Percentiles rank a stretch among this genome's conserved stretches.
phyloP scores from a whole-genome alignment of 202 grass and related monocot genomes.

The Hordeum pubiflorum region DNA sequence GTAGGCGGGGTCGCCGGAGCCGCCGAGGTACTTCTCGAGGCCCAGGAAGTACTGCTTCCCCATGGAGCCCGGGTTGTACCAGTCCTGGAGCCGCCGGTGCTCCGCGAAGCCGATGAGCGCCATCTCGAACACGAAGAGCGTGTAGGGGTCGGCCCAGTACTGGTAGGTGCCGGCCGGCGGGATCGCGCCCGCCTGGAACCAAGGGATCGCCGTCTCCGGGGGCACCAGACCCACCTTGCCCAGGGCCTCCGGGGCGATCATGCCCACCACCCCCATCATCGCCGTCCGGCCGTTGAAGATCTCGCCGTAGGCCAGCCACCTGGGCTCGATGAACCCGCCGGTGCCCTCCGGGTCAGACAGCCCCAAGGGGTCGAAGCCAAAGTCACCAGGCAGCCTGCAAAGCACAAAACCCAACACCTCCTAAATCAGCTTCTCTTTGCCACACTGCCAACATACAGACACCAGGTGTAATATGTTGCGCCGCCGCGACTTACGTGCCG shows the following conservation, averaged over 20 bases:
- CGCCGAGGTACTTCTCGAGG: constrained; percentile 66
- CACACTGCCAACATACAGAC: neutral
- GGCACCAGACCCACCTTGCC: constrained; percentile 75
- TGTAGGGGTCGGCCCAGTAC: constrained; percentile 96
- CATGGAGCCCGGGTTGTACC: constrained; percentile 84
- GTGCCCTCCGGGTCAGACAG: constrained; percentile 94
- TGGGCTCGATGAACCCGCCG: constrained; percentile 94
- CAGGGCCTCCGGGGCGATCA: constrained; percentile 63
- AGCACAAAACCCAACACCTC: neutral
- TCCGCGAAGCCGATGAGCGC: constrained; percentile 93
- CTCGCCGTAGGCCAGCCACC: constrained; percentile 91
- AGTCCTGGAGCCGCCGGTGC: constrained; percentile 96
- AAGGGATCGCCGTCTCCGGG: constrained; percentile 71
- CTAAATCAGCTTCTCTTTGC: neutral
- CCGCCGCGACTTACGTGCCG: constrained; percentile 48
- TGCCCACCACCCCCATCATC: constrained; percentile 69
- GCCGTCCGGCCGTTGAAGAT: constrained; percentile 81
- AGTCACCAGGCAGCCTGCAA: constrained; percentile 78
- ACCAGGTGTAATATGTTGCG: too few relatives aligned
- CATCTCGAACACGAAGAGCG: constrained; percentile 88
- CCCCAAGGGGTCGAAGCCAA: constrained; percentile 77
- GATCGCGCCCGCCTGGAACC: constrained; percentile 89
- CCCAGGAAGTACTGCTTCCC: constrained; percentile 91
- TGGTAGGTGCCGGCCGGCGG: constrained; percentile 77
- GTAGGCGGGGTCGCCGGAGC: constrained; percentile 74